These are phyloP conservation scores for Fraxinus excelsior DNA, from an alignment of 257 asterid species.

Conservation along the genomic window DNA sequence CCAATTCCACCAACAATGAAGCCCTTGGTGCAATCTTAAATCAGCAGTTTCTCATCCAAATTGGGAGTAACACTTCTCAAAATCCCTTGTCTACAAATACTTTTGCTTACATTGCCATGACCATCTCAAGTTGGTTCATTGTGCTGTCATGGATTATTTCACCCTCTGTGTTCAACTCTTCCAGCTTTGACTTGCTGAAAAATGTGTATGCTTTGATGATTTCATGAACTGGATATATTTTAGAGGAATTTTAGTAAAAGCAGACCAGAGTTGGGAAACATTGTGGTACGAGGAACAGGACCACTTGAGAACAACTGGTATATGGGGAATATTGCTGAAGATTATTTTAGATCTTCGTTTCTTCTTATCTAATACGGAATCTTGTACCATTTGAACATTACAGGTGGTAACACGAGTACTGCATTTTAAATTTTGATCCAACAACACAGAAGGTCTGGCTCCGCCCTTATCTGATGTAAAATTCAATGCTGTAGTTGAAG, in stretches of 20 bases:
- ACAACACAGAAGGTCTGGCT: too few species aligned
- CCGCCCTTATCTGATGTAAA: too few species aligned
- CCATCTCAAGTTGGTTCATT: slow-evolving; percentile 88
- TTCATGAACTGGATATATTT: slow-evolving; percentile 84
- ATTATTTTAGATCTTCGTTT: slow-evolving; percentile 83
- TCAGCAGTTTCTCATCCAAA: slow-evolving; percentile 86
- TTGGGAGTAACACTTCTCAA: slow-evolving; percentile 58
- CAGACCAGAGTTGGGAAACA: slow-evolving; percentile 87
- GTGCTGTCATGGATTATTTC: slow-evolving; percentile 85
- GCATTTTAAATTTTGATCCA: too few species aligned
- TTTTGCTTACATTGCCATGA: slow-evolving; percentile 76
- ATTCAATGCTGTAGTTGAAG: too few species aligned
- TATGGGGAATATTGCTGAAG: slow-evolving; percentile 55
- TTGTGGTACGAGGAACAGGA: slow-evolving; percentile 84
- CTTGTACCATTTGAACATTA: slow-evolving; percentile 73
- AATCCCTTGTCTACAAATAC: slow-evolving; percentile 48
- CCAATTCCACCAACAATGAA: slow-evolving; percentile 51
- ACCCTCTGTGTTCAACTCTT: slow-evolving; percentile 76
- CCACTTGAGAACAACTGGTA: too few species aligned
- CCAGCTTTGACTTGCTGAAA: slow-evolving; percentile 92
- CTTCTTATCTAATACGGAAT: slow-evolving; percentile 88
- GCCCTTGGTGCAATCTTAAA: slow-evolving; percentile 87
- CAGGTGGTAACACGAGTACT: slow-evolving; percentile 46
- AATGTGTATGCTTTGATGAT: slow-evolving; percentile 82
- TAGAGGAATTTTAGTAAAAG: slow-evolving; percentile 69